Base-by-base conservation (phyloP, 2,329 filamentous ascomycete genomes). In the Aciculosporium take region DNA sequence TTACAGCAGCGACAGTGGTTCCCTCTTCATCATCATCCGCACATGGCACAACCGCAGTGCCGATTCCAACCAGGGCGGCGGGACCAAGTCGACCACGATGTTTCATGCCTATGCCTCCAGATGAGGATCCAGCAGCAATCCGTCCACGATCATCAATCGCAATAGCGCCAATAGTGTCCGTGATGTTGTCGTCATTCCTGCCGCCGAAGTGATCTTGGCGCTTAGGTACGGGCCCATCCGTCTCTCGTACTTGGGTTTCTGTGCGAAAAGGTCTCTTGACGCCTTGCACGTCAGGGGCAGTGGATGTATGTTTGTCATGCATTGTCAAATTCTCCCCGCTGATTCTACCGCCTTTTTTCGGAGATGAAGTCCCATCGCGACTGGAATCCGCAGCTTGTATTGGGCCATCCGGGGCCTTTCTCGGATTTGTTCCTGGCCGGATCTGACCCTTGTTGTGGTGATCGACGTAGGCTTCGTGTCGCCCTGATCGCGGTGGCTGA, bases 101-200 rank as follows among this genome's bases (percentile, higher is more conserved):
- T 58, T 98, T 98, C 89, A 98, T 95, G 23, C 91, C 89, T 56
- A 98, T 98, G 1, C 91, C 91, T 5, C 91, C 91, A 13, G 93
- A 98, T 2, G 91, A 98, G 2, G 91, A 94, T 13, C 83, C 91
- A 4, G 89, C 91, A 4, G 93, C 89, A 55, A 98, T 94, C 44
- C 82, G 81, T 13, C 91, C 91, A 51, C 72, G 75, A 38, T 74
- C 72, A 54, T 98, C 91, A 48, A 98, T 80, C 9, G 87, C 91
- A 55, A 98, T 94, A 23, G 88, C 91, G 34, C 93, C 91, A 45
- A 98, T 87, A 10, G 91, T 98, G 64, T 98, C 91, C 3, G 82
- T 93, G 51, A 98, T 73, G 21, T 62, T 71, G 53, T 82, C 72
- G 46, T 85, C 78, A 10, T 45, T 34, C 23, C 37, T 37, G 29